Base-by-base conservation (phyloP, 2,329 filamentous ascomycete genomes). In the Pseudocercospora pini-densiflorae region DNA sequence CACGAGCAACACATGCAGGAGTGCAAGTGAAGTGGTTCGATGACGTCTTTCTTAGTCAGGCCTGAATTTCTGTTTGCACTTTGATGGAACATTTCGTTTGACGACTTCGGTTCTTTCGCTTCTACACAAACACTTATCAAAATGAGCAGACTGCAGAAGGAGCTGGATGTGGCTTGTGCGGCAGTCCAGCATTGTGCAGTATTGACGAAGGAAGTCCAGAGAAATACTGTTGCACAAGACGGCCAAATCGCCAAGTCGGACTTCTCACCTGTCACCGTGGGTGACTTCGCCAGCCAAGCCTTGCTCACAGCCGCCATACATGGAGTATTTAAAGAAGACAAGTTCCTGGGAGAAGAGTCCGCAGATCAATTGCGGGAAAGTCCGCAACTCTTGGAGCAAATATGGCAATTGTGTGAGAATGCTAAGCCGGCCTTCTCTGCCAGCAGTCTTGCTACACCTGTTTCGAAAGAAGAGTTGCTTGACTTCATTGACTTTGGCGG, bases 201-300 rank as follows among this genome's bases (percentile, higher is more conserved):
- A 16, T 80, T 89, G 43, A 89, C 88, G 19, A 88, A 88, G 73
- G 74, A 79, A 65, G 76, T 88, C 71, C 79, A 73, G 36, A 43
- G 51, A 8, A 62, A 85, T 23, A 80, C 80, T 49, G 77, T 79
- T 21, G 79, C 84, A n/a, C 80, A 82, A 68, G 85, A 85, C 70
- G 80, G 80, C 63, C 81, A 81, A 23, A 79, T 88, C 61, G 82
- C 84, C 72, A 89, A 90, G 74, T 80, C 80, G 63, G 88, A 90
- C 74, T 79, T 82, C 58, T 85, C 84, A 0, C 88, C 88, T 24
- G 88, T 90, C 59, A 89, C 88, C 0, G 83, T 88, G 43, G 87
- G 87, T 66, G 88, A 90, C 74, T 89, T 89, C 73, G 87, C 86
- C 47, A 85, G 86, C 1, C 88, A 90, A 75, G 87, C 87, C 9